A percentile compares a stretch with the other conserved stretches of the same genome.
phyloP scores from a whole-genome alignment of 2,329 filamentous ascomycete species.

The Fusarium staphyleae region DNA sequence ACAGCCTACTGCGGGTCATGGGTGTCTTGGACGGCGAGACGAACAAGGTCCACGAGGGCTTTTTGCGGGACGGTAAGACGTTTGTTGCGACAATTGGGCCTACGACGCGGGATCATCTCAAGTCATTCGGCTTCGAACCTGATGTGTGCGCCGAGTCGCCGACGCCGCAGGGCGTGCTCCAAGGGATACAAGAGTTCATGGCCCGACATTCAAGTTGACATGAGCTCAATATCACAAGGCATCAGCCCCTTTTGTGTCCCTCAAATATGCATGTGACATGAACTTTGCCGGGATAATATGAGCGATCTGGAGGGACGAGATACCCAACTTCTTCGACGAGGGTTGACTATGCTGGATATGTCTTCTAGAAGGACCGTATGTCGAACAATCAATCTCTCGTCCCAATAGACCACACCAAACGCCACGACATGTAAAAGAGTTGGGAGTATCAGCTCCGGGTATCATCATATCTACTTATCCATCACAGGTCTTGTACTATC shows the following conservation, averaged over 20 bases:
- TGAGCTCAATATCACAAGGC: background rate
- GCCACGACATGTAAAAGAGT: constrained; percentile 19
- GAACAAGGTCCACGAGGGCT: constrained; percentile 46
- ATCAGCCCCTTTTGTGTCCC: background rate
- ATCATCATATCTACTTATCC: constrained; percentile 38
- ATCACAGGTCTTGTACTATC: constrained; percentile 8
- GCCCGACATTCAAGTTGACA: constrained; percentile 21
- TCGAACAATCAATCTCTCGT: too few relatives aligned
- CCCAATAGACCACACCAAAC: background rate
- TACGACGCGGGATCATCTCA: constrained; percentile 82
- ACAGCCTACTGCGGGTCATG: constrained; percentile 64
- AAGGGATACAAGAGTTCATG: constrained; percentile 64
- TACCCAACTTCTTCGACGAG: too few relatives aligned
- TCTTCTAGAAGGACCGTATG: too few relatives aligned
- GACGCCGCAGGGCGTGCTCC: constrained; percentile 78
- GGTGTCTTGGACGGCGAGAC: constrained; percentile 58
- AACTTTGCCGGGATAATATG: too few relatives aligned
- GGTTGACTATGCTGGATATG: too few relatives aligned
- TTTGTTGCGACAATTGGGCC: constrained; percentile 90
- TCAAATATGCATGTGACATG: background rate
- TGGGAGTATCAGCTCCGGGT: constrained; percentile 41
- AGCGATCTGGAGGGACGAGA: too few relatives aligned
- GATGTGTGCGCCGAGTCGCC: constrained; percentile 85
- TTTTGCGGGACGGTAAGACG: constrained; percentile 53
- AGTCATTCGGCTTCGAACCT: constrained; percentile 70